phyloP scores from a whole-genome alignment of 1,284 basidiomycete species.

The Psilocybe mexicana region DNA sequence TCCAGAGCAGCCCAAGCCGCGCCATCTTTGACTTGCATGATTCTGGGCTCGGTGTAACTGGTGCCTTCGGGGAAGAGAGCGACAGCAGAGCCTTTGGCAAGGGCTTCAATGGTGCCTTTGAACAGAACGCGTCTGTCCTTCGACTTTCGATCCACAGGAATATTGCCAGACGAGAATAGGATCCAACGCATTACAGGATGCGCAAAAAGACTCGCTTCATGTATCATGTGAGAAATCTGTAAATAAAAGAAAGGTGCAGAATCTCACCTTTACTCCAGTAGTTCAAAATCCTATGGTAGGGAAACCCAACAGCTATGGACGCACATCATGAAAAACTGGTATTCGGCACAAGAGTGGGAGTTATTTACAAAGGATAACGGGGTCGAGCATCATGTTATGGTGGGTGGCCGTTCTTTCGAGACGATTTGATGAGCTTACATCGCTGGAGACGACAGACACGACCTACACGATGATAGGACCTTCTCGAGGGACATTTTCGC shows the following conservation, averaged over 20 bases:
- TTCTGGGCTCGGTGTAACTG: conserved; percentile 86
- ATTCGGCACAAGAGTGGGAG: conserved; percentile 8
- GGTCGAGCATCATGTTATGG: conserved; percentile 92
- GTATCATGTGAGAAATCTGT: neutral
- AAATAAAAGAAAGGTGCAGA: conserved; percentile 2
- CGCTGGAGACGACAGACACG: neutral
- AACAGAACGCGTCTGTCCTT: conserved; percentile 92
- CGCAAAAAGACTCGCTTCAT: conserved; percentile 69
- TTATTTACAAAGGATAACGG: conserved; percentile 73
- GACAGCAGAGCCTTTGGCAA: conserved; percentile 77
- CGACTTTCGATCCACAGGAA: conserved; percentile 91
- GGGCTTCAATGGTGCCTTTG: conserved; percentile 85
- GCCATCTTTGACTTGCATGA: conserved; percentile 94
- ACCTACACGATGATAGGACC: conserved; percentile 89
- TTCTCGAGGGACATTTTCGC: conserved; percentile 80
- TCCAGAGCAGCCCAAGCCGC: conserved; percentile 96
- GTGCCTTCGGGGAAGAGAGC: conserved; percentile 95
- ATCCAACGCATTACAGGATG: conserved; percentile 76
- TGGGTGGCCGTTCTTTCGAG: conserved; percentile 75
- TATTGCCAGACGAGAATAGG: conserved; percentile 89
- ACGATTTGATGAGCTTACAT: conserved; percentile 6
- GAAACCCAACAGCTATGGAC: conserved; percentile 69
- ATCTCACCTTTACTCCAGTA: conserved; percentile 88
- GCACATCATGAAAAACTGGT: neutral
- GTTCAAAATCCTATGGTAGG: conserved; percentile 78